Evolutionary conservation across 2,329 filamentous ascomycete genomes (phyloP).

Genomic region (Hypomyces rosellus): DNA sequence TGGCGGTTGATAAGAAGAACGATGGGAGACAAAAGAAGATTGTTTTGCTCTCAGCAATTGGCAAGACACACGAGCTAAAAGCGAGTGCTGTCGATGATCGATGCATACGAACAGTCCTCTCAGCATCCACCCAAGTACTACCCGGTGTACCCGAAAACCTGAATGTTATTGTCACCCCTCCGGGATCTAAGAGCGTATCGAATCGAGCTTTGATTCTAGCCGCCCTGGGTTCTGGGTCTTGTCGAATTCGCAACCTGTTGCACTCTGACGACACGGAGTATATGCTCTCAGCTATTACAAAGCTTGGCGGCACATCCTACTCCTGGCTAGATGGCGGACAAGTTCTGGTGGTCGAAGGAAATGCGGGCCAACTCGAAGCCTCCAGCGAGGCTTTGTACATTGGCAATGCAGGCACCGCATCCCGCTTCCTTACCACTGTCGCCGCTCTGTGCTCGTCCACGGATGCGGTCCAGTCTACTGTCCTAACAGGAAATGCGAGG

Average conservation of each 20-base stretch:
- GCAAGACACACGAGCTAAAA: conserved; percentile 77
- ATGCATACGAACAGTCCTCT: conserved; percentile 76
- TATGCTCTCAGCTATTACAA: conserved; percentile 88
- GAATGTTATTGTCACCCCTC: conserved; percentile 73
- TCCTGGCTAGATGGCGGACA: conserved; percentile 94
- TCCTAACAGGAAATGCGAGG: conserved; percentile 86
- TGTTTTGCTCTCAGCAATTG: conserved; percentile 84
- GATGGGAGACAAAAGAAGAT: conserved; percentile 93
- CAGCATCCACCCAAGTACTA: conserved; percentile 66
- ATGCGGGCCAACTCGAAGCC: conserved; percentile 77
- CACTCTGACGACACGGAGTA: conserved; percentile 97
- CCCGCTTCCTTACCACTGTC: conserved; percentile 89
- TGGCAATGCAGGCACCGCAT: conserved; percentile 93
- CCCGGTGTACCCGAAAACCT: conserved; percentile 63
- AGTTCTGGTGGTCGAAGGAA: conserved; percentile 80
- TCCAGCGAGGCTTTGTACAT: conserved; percentile 76
- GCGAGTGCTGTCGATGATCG: conserved; percentile 85
- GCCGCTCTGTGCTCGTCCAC: conserved; percentile 72
- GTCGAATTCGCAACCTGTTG: conserved; percentile 83
- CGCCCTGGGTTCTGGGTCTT: conserved; percentile 78
- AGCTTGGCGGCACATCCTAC: conserved; percentile 80
- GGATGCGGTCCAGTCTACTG: conserved; percentile 54
- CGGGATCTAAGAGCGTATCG: conserved; percentile 95
- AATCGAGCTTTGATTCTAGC: conserved; percentile 93
- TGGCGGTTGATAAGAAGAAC: conserved; percentile 99